Conservation (phyloP, 2,329 filamentous ascomycete species). For the Ophiostoma sp. region DNA sequence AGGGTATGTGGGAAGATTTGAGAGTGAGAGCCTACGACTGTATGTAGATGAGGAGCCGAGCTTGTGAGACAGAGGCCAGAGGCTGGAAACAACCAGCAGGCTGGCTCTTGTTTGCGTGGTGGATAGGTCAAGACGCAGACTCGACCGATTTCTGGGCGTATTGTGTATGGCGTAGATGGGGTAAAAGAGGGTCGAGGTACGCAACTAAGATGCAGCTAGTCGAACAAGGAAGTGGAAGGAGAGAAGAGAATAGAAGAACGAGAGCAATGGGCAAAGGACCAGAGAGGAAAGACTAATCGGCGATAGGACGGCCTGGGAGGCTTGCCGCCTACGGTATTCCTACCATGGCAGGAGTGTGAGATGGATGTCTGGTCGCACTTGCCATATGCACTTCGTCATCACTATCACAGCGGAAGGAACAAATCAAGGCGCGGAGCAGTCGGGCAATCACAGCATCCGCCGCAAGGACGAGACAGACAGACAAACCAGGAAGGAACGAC, state of each 20-base stretch:
- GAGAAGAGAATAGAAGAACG: background rate
- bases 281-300: background rate
- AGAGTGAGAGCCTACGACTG: background rate
- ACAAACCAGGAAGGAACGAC: background rate
- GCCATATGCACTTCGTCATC: background rate
- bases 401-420: background rate
- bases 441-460: background rate
- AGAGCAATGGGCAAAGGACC: background rate
- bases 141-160: background rate
- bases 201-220: conserved; percentile 2
- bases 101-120: background rate
- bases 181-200: background rate
- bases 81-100: background rate
- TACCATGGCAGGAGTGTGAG: background rate
- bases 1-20: background rate
- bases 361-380: background rate
- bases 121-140: background rate
- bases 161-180: conserved; percentile 6
- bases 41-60: background rate
- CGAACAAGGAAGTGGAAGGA: conserved; percentile 1
- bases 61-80: background rate
- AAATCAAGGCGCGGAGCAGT: background rate
- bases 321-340: background rate
- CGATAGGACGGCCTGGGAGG: background rate
- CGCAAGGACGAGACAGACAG: background rate